Base-by-base conservation (phyloP, 116 monocot genomes). In the Iris pallida region DNA sequence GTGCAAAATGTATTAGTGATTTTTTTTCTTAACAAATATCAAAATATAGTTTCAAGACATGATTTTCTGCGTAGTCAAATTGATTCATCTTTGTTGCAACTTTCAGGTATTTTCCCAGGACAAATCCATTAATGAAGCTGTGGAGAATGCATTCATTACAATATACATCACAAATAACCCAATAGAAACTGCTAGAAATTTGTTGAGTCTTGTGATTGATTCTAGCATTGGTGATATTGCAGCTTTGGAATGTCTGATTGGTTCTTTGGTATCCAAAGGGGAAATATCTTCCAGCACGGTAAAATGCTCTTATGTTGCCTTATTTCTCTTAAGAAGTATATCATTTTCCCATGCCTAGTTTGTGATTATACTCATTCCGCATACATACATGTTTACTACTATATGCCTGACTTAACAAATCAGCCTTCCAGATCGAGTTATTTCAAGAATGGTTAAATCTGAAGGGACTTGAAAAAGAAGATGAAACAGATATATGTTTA, bases 61-160 rank as follows among this genome's bases (percentile, higher is more conserved):
- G 30, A 30, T 30, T 30, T 30, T 30, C n/a, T 54, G 54, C 18
- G 7, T 49, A 6, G 20, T 3, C 19, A 53, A 63, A 12, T 53
- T 46, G 17, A 63, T 61, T 45, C 15, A 20, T 51, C 30, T 7
- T 63, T 41, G 11, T 67, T 55, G 63, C 43, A 54, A 40, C 17
- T 51, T 78, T 61, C 63, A 98, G 98, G 86, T 90, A 45, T 93
- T 99, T 76, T 99, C 99, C 4, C 90, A 84, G 76, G 93, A 90
- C 48, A 99, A 99, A 63, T 88, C 93, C 45, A 93, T 99, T 7
- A 82, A 84, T 80, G 99, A 99, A 82, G 90, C 90, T 40, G 99
- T 99, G 68, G 93, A 93, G 75, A 86, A 79, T 82, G 93, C 99
- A 80, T 93, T 93, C 62, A 71, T 93, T 20, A 83, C 85, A 42